Base-by-base conservation (phyloP, 1,139 yeast genomes). In the Sugiyamaella grinbergsii region DNA sequence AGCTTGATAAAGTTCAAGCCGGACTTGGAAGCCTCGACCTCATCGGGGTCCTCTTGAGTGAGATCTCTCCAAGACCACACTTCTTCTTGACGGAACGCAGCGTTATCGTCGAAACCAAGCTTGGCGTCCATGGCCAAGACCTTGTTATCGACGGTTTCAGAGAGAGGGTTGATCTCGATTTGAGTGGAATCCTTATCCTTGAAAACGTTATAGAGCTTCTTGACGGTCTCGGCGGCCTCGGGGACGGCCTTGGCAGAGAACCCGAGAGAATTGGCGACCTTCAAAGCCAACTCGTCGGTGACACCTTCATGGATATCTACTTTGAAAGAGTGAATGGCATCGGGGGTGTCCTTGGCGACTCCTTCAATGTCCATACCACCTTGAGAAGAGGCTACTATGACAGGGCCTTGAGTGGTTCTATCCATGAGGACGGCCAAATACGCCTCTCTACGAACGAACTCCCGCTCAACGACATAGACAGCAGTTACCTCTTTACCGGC, bases 301-400 rank as follows among this genome's bases (percentile, higher is more conserved):
- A 94, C 87, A 67, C 97, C 97, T 53, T 73, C 73, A 60, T 83
- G 80, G 65, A 89, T 78, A 61, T 84, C 83, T 54, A 93, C 82
- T 62, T 86, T 79, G 81, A 84, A 89, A 60, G 94, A 83, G 77
- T 89, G 85, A 76, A 93, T 94, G 62, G 96, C 96, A 54, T 80
- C 82, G 52, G 99, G 99, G 73, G 81, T 85, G 64, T 80, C 83
- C 63, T 85, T 85, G 56, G 98, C 99, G 61, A 94, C 98, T 71
- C 95, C 96, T 78, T 93, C 99, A 68, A 93, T 94, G 75, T 93
- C 97, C 96, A 94, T 91, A 78, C 99, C 99, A 77, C 99, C 99
- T 77, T 93, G 95, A 61, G 95, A 78, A 33, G 97, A 89, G 44
- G 96, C 97, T 61, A 93, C 96, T 69, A 93, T 88, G 75, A 93